phyloP scores from a whole-genome alignment of 148 eudicot species.

The Camellia lanceoleosa region DNA sequence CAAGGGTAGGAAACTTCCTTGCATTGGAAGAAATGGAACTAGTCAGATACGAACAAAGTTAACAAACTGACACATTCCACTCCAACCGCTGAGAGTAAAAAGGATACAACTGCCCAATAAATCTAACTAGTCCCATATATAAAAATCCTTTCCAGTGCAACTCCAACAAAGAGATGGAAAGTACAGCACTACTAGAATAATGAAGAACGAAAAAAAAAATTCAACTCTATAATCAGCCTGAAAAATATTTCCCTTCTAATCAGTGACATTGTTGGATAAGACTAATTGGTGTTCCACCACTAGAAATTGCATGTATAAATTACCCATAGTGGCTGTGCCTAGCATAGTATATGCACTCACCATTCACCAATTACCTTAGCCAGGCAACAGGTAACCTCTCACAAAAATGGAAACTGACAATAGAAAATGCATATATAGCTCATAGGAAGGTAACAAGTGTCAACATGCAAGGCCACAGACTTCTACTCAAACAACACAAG shows the following conservation, averaged over 20 bases:
- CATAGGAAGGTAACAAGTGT: not conserved
- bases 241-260: too few relatives aligned
- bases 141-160: not conserved
- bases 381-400: not conserved
- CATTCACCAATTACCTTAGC: not conserved
- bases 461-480: not conserved
- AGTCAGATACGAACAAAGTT: constrained; percentile 7
- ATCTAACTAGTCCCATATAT: not conserved
- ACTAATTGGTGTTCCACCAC: too few relatives aligned
- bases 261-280: too few relatives aligned
- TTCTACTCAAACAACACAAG: not conserved
- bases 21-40: constrained; percentile 12
- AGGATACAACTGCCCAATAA: not conserved
- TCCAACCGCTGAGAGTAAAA: not conserved
- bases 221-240: too few relatives aligned
- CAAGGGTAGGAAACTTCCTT: constrained; percentile 77
- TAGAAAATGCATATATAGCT: not conserved
- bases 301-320: not conserved
- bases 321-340: not conserved
- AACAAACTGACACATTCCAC: not conserved
- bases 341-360: not conserved
- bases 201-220: not conserved
- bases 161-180: not conserved
- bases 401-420: not conserved
- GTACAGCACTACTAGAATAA: not conserved